Percentiles rank a stretch among this genome's conserved stretches.
These are phyloP conservation scores for Saxophila tyrrhenica DNA, from an alignment of 495 filamentous ascomycete genomes.

Conservation along the genomic window DNA sequence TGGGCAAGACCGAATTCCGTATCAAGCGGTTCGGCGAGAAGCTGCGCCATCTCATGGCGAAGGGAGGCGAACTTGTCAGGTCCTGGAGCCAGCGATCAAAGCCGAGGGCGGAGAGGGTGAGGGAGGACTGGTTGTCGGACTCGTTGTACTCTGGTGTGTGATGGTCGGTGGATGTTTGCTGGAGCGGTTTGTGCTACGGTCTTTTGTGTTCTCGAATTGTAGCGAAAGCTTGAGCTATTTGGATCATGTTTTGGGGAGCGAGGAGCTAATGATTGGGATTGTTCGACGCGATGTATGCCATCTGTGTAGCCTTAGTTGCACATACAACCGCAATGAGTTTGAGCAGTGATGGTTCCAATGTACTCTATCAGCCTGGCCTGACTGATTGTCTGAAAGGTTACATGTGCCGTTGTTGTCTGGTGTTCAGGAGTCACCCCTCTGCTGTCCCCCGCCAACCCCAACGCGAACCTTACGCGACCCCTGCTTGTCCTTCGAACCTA, in stretches of 20 bases:
- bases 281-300: not conserved
- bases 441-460: not conserved
- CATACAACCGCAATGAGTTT: no score
- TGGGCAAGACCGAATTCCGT: constrained; percentile 24
- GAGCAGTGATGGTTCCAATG: no score
- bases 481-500: no score
- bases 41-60: constrained; percentile 20
- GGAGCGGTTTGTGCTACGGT: not conserved
- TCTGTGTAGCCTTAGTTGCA: not conserved
- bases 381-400: no score
- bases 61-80: constrained; percentile 19
- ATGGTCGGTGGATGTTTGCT: constrained; percentile 1
- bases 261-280: not conserved
- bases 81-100: constrained; percentile 11
- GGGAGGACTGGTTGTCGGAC: constrained; percentile 18
- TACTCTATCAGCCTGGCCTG: no score
- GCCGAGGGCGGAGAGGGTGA: not conserved
- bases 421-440: not conserved
- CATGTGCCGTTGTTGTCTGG: not conserved
- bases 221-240: not conserved
- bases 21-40: constrained; percentile 24
- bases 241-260: not conserved
- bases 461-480: not conserved
- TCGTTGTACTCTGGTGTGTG: constrained; percentile 19
- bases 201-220: not conserved